Evolutionary conservation across 2,329 filamentous ascomycete species (phyloP).

Genomic region (Penicillium sumatraense): DNA sequence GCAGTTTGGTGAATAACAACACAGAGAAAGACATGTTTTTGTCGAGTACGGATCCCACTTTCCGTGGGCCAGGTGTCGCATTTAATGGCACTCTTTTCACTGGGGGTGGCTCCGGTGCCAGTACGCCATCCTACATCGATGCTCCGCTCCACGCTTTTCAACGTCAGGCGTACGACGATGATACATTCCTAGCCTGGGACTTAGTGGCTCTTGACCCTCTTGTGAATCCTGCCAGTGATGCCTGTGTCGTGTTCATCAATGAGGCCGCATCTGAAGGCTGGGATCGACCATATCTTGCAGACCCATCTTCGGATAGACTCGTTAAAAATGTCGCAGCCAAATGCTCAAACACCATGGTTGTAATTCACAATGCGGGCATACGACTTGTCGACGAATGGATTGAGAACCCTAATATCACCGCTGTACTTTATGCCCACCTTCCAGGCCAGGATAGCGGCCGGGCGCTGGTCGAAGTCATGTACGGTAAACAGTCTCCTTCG

Average conservation of each 20-base stretch:
- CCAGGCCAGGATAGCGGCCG: constrained; percentile 1
- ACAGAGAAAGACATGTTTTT: neutral
- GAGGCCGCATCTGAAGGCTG: neutral
- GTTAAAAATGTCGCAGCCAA: constrained; percentile 1
- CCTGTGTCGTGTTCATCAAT: constrained; percentile 1
- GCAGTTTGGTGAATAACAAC: neutral
- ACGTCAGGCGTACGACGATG: constrained; percentile 1
- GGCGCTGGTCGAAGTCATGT: constrained; percentile 1
- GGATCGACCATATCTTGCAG: constrained; percentile 3
- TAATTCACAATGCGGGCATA: neutral
- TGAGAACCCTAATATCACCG: neutral
- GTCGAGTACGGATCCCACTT: neutral
- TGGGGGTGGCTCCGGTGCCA: constrained; percentile 1
- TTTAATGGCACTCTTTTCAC: neutral
- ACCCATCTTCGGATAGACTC: neutral
- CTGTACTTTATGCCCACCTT: neutral
- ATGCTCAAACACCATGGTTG: neutral
- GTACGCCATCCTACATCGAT: constrained; percentile 1
- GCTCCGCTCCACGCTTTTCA: constrained; percentile 1
- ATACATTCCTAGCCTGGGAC: constrained; percentile 1
- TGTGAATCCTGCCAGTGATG: neutral
- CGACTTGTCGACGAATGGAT: constrained; percentile 2
- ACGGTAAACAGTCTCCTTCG: neutral
- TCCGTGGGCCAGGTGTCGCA: neutral
- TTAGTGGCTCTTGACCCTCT: neutral